Base-by-base conservation (phyloP, 768 basidiomycete species). In the Rhizopogon roseolus region DNA sequence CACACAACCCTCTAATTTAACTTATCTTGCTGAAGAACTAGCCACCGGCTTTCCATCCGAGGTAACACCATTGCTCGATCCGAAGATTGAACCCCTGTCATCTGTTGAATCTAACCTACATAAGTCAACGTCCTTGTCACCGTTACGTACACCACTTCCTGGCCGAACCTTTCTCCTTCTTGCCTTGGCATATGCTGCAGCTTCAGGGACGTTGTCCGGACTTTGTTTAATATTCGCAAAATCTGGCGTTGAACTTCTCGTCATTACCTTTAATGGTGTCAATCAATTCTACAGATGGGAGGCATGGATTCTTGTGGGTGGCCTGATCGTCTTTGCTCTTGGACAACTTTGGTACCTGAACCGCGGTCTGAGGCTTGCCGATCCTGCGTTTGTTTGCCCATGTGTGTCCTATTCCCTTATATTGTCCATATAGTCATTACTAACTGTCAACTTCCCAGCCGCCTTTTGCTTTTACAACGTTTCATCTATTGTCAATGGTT, bases 381-480 rank as follows among this genome's bases (percentile, higher is more conserved):
- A 90, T 64, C 93, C 93, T 1, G 92, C 88, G 0, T 69, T 93
- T 45, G 89, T 94, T 32, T 93, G 91, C 66, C 92, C 92, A 46
- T 79, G 88, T 89, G 64, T 72, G 88, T 79, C 9, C 3, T 16
- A 27, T 50, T 46, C 43, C 14, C 25, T 43, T 22, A 19, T 49
- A 52, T 43, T 37, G 27, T 45, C 16, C 29, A 11, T 7, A 17
- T 50, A 9, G 38, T 22, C 34, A 5, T 50, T 50, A 13, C 29
- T 27, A 13, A 36, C 34, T n/a, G 11, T 36, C n/a, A 54, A 52
- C 49, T 63, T 55, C 50, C 25, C 60, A 83, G 85, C 92, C 65
- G 93, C 93, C 5, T 98, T 96, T 71, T 96, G 93, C 68, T 92
- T 93, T 68, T 98, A 96, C 72, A 98, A 96, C 66, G 67, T 95